Percentiles rank a stretch among this genome's conserved stretches.
Conservation (phyloP, 2,329 filamentous ascomycete genomes). For the Cercospora zeina region DNA sequence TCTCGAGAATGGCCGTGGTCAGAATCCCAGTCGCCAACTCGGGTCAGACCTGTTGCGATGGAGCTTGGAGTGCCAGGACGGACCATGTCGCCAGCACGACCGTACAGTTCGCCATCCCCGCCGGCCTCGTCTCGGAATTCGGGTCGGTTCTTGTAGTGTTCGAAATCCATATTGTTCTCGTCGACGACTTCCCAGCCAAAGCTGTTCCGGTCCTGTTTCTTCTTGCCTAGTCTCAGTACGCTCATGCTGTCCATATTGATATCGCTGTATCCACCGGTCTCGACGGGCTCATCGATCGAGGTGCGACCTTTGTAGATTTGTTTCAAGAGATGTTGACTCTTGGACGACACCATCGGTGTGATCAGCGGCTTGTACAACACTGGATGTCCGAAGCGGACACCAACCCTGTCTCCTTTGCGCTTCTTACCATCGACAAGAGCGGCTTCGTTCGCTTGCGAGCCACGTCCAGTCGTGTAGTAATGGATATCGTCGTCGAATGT, state of each 20-base stretch:
- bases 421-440: constrained; percentile 44
- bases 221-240: constrained; percentile 58
- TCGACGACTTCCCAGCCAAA: constrained; percentile 79
- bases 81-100: constrained; percentile 59
- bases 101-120: constrained; percentile 62
- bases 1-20: constrained; percentile 25
- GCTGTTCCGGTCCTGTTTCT: constrained; percentile 41
- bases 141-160: constrained; percentile 84
- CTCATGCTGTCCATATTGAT: constrained; percentile 82
- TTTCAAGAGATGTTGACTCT: constrained; percentile 81
- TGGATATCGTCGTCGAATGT: constrained; percentile 77
- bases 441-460: constrained; percentile 47
- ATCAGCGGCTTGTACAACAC: constrained; percentile 85
- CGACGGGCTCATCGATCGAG: constrained; percentile 61
- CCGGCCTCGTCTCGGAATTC: constrained; percentile 87
- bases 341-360: constrained; percentile 93
- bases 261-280: constrained; percentile 74
- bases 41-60: constrained; percentile 40
- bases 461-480: constrained; percentile 71
- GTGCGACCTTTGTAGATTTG: constrained; percentile 77
- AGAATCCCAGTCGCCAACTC: constrained; percentile 37
- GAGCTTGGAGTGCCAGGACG: constrained; percentile 64
- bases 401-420: constrained; percentile 64
- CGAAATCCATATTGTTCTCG: constrained; percentile 82
- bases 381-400: constrained; percentile 82